These are phyloP conservation scores for Naumovozyma dairenensis DNA, from an alignment of 805 yeast genomes.

Conservation along the genomic window DNA sequence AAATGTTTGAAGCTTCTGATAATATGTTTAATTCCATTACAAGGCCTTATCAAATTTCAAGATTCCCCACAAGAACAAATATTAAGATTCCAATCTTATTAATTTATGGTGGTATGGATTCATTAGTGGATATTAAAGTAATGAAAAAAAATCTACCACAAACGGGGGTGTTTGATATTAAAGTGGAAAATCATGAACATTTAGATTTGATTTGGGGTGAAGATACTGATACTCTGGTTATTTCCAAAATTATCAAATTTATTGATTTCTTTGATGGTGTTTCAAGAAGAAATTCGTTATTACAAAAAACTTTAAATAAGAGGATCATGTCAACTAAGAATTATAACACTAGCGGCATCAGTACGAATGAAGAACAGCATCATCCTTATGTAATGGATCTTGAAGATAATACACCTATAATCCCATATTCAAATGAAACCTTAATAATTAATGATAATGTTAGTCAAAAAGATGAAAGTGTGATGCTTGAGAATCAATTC, in stretches of 20 bases:
- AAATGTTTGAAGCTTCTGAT: constrained; percentile 71
- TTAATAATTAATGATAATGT: too few species aligned
- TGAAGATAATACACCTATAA: too few species aligned
- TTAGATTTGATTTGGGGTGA: constrained; percentile 85
- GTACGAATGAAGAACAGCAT: too few species aligned
- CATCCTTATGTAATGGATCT: too few species aligned
- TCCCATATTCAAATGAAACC: too few species aligned
- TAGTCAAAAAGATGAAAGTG: too few species aligned
- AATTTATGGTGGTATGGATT: constrained; percentile 71
- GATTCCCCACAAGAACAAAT: constrained; percentile 51
- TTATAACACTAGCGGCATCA: too few species aligned
- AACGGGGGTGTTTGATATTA: constrained; percentile 38
- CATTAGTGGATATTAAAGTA: constrained; percentile 75
- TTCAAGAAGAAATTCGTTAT: constrained; percentile 1
- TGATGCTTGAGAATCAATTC: too few species aligned
- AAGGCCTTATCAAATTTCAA: constrained; percentile 28
- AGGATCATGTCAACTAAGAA: too few species aligned
- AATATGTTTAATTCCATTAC: constrained; percentile 31
- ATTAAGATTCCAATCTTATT: constrained; percentile 64
- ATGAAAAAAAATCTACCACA: constrained; percentile 62
- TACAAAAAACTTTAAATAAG: too few species aligned
- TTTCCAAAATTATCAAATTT: constrained; percentile 33
- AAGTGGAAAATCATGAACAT: constrained; percentile 72
- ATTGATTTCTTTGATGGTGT: constrained; percentile 24
- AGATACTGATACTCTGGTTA: constrained; percentile 42